Base-by-base conservation (phyloP, 2,329 filamentous ascomycete genomes). In the Leptographium galeiforme region DNA sequence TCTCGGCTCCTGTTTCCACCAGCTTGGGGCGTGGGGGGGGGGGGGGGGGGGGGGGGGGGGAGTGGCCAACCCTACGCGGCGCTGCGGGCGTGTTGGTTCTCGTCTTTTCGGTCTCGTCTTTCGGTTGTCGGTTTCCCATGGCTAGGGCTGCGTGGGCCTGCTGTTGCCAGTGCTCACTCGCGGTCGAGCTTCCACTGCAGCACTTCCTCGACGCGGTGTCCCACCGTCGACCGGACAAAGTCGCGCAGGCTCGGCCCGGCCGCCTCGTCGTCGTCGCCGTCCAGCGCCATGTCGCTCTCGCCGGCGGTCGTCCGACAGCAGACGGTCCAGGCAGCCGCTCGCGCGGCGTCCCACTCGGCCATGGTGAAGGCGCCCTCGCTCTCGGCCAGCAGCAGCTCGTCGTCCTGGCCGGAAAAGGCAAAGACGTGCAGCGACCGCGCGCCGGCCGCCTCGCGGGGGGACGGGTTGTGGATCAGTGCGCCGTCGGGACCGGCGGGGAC, bases 401-500 rank as follows among this genome's bases (percentile, higher is more conserved):
- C 79, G 10, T 84, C 79, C 51, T 81, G 73, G 1, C 83, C 82
- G n/a, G 84, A 84, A 65, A 93, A 95, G 7, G 82, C 85, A 55
- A 96, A 75, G n/a, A 86, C 87, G 64, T 96, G 91, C 25, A 87
- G 70, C 6, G 89, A 94, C 53, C 71, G 74, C 12, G 85, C 83
- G 47, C 71, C 69, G 58, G 80, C 73, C 47, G 83, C 73, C 56
- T 86, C 75, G 25, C 77, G 72, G 7, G 80, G 73, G 5, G 78
- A 79, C 8, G 89, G 89, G 53, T 84, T 40, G 44, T 5, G 63
- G 63, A 34, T 66, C 63, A 53, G 68, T 63, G 56, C 71, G 64
- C 56, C 71, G 62, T 47, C 67, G 61, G 19, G 70, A 66, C 36
- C 87, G 72, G 33, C 82, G 81, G 72, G 66, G 36, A 89, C 72